A percentile compares a stretch with the other conserved stretches of the same genome.
These are phyloP conservation scores for Zoysia pacifica DNA, from an alignment of 176 grass and related monocot genomes.

Conservation along the genomic window DNA sequence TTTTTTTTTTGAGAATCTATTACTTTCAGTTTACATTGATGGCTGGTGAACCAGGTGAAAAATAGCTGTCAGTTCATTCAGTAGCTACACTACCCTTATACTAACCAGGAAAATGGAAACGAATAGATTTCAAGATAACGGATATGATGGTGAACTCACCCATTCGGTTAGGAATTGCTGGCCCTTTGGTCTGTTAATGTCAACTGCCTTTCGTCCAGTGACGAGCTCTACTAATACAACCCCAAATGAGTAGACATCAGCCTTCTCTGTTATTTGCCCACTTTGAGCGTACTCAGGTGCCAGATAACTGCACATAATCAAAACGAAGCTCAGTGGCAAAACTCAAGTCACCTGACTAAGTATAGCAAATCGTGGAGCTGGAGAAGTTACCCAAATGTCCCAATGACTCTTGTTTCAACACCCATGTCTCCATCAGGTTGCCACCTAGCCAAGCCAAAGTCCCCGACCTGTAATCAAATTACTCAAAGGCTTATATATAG, in stretches of 20 bases:
- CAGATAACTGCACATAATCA: conserved; percentile 52
- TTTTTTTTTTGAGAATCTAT: not conserved
- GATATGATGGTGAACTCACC: conserved; percentile 42
- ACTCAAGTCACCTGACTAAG: not conserved
- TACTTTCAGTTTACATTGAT: not conserved
- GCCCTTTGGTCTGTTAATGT: conserved; percentile 91
- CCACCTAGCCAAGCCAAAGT: conserved; percentile 94
- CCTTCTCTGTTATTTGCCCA: conserved; percentile 96
- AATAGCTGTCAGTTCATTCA: not conserved
- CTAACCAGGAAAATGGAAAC: not conserved
- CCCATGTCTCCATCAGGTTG: conserved; percentile 93
- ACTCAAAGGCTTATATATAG: not conserved
- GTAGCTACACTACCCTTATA: not conserved
- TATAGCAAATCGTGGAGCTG: not conserved
- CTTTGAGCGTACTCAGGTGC: conserved; percentile 89
- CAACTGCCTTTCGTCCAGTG: conserved; percentile 91
- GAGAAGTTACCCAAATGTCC: conserved; percentile 73
- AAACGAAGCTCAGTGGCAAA: conserved; percentile 10
- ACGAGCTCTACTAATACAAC: conserved; percentile 90
- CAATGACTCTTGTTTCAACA: conserved; percentile 92
- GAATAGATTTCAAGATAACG: not conserved
- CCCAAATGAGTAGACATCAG: conserved; percentile 95
- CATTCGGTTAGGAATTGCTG: conserved; percentile 98
- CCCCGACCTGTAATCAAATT: conserved; percentile 62
- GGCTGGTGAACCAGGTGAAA: not conserved